Evolutionary conservation across 2,329 filamentous ascomycete genomes (phyloP).

Genomic region (Cladorrhinum sp.): DNA sequence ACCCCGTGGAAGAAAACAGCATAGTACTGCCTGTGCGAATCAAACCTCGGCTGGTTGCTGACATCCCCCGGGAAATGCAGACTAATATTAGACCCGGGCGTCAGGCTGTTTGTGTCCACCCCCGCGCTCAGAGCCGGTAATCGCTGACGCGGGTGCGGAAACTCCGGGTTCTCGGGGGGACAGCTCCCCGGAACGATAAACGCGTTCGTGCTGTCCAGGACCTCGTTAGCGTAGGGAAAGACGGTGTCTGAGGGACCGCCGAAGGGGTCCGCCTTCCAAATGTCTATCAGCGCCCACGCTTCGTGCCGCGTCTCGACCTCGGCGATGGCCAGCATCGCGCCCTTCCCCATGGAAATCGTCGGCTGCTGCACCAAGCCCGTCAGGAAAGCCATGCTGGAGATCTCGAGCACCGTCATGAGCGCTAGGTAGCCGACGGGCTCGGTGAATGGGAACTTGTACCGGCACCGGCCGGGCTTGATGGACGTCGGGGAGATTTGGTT

Average conservation of each 20-base stretch:
- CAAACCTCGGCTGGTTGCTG: slow-evolving; percentile 17
- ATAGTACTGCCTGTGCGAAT: slow-evolving; percentile 17
- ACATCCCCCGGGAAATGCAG: slow-evolving; percentile 19
- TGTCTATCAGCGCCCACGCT: slow-evolving; percentile 22
- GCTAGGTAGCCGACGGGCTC: slow-evolving; percentile 19
- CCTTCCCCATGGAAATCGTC: neutral
- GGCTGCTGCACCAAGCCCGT: slow-evolving; percentile 23
- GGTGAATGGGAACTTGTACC: slow-evolving; percentile 23
- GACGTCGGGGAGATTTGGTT: slow-evolving; percentile 25
- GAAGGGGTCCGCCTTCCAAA: slow-evolving; percentile 23
- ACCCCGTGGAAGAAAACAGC: slow-evolving; percentile 25
- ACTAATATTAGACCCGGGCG: slow-evolving; percentile 17
- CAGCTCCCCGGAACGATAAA: slow-evolving; percentile 24
- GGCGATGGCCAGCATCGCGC: slow-evolving; percentile 22
- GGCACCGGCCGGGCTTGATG: slow-evolving; percentile 24
- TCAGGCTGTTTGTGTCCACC: slow-evolving; percentile 16
- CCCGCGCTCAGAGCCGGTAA: slow-evolving; percentile 19
- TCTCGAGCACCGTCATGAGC: slow-evolving; percentile 23
- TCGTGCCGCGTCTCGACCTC: slow-evolving; percentile 25
- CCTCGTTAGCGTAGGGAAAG: slow-evolving; percentile 26
- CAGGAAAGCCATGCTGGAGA: slow-evolving; percentile 26
- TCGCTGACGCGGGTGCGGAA: slow-evolving; percentile 18
- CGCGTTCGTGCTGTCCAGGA: slow-evolving; percentile 23
- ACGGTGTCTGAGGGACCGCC: slow-evolving; percentile 22
- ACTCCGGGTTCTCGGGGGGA: slow-evolving; percentile 24